phyloP scores from a whole-genome alignment of 495 filamentous ascomycete species.

The Trichocladium uniseriatum region DNA sequence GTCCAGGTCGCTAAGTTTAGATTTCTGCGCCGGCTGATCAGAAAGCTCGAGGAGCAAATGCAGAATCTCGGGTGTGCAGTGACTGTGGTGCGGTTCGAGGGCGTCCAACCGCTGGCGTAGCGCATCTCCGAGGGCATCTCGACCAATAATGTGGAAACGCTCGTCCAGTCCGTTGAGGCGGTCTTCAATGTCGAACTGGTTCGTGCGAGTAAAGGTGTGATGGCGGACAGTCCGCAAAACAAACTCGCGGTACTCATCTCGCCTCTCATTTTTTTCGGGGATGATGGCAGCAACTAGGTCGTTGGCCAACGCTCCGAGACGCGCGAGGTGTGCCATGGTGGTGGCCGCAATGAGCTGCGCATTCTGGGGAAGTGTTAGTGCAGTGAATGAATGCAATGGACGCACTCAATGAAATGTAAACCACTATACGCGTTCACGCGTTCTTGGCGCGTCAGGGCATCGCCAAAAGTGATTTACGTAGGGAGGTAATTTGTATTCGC shows the following conservation, averaged over 20 bases:
- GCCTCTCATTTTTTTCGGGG: slow-evolving; percentile 33
- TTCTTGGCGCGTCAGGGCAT: background rate
- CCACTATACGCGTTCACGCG: background rate
- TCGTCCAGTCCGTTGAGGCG: slow-evolving; percentile 76
- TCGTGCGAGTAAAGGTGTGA: slow-evolving; percentile 59
- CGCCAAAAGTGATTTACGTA: background rate
- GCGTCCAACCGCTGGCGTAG: slow-evolving; percentile 54
- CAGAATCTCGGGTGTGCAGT: slow-evolving; percentile 70
- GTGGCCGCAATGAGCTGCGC: slow-evolving; percentile 1
- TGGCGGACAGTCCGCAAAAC: slow-evolving; percentile 47
- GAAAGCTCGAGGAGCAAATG: slow-evolving; percentile 74
- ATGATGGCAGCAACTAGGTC: slow-evolving; percentile 43
- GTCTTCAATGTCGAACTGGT: slow-evolving; percentile 76
- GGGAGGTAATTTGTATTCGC: no score
- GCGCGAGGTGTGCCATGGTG: slow-evolving; percentile 41
- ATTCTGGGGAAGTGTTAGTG: slow-evolving; percentile 1
- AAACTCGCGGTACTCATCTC: slow-evolving; percentile 42
- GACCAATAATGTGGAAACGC: slow-evolving; percentile 70
- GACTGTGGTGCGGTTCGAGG: slow-evolving; percentile 41
- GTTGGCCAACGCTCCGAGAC: slow-evolving; percentile 42
- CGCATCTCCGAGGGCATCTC: slow-evolving; percentile 73
- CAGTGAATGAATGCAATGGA: no score
- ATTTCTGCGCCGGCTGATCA: slow-evolving; percentile 64
- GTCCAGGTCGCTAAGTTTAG: slow-evolving; percentile 53
- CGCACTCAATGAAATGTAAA: background rate